Conservation (phyloP, 805 yeast genomes). For the Myxozyma nipponensis region DNA sequence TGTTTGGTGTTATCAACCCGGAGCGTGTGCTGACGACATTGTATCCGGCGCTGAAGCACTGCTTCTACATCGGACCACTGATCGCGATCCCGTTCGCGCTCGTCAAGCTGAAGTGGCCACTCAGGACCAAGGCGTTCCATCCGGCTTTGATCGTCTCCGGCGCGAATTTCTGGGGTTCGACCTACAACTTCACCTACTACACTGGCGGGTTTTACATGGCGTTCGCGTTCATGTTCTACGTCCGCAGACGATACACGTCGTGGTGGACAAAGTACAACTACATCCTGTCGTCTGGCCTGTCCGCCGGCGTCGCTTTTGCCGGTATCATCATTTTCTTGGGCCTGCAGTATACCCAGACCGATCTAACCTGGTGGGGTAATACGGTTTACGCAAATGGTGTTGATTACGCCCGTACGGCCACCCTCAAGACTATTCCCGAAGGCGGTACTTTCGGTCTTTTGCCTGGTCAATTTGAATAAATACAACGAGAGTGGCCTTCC, state of each 20-base stretch:
- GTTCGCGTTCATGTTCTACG: conserved; percentile 51
- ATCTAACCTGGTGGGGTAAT: conserved; percentile 58
- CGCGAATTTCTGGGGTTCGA: conserved; percentile 13
- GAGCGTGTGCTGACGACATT: conserved; percentile 13
- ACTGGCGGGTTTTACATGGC: conserved; percentile 36
- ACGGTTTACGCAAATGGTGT: conserved; percentile 20
- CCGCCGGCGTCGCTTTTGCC: conserved; percentile 64
- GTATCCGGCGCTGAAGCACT: conserved; percentile 14
- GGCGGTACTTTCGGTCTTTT: conserved; percentile 16
- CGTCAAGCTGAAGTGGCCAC: conserved; percentile 10
- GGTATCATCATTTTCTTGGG: conserved; percentile 53
- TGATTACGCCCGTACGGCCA: conserved; percentile 13
- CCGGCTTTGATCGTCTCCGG: conserved; percentile 15
- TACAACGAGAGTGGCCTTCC: too few species aligned
- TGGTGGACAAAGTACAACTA: conserved; percentile 80
- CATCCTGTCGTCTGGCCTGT: conserved; percentile 61
- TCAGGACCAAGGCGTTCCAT: conserved; percentile 1
- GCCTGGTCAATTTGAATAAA: conserved; percentile 5
- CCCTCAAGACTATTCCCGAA: conserved; percentile 12
- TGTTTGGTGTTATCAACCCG: conserved; percentile 17
- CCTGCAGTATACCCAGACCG: conserved; percentile 37
- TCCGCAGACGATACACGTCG: conserved; percentile 51
- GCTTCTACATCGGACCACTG: conserved; percentile 11
- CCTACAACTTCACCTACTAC: conserved; percentile 14
- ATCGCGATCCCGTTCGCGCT: conserved; percentile 12